A percentile compares a stretch with the other conserved stretches of the same genome.
Evolutionary conservation across 345 rosid genomes (phyloP).

Genomic region (Carallia brachiata): DNA sequence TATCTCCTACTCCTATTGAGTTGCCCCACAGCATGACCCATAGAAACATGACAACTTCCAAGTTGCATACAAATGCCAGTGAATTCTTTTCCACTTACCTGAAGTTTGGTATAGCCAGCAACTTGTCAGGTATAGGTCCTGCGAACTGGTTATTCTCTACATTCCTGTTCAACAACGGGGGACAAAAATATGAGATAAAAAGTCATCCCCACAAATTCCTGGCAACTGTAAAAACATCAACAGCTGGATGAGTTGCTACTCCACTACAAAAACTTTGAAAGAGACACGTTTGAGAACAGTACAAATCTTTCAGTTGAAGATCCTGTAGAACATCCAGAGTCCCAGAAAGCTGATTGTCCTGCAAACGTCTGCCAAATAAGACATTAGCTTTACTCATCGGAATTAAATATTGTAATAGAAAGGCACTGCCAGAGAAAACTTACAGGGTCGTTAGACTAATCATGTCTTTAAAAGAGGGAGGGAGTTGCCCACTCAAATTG

Average conservation of each 20-base stretch:
- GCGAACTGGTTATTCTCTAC: slow-evolving; percentile 80
- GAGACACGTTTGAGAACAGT: slow-evolving; percentile 33
- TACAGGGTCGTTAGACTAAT: slow-evolving; percentile 71
- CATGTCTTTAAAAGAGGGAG: slow-evolving; percentile 68
- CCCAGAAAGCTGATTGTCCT: slow-evolving; percentile 86
- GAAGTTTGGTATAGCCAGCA: slow-evolving; percentile 69
- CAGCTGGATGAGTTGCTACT: not conserved
- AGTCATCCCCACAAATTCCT: slow-evolving; percentile 7
- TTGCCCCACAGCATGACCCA: slow-evolving; percentile 4
- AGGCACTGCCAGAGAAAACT: slow-evolving; percentile 23
- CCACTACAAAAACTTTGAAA: slow-evolving; percentile 10
- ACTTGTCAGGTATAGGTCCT: slow-evolving; percentile 82
- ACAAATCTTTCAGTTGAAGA: slow-evolving; percentile 86
- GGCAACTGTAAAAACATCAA: not conserved
- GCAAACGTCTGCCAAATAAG: slow-evolving; percentile 67
- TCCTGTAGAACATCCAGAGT: slow-evolving; percentile 77
- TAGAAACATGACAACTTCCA: not conserved
- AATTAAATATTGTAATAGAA: not conserved
- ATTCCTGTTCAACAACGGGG: slow-evolving; percentile 51
- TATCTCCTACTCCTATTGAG: not conserved
- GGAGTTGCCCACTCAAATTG: slow-evolving; percentile 79
- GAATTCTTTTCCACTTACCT: slow-evolving; percentile 38
- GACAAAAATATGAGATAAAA: slow-evolving; percentile 6
- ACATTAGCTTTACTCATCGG: slow-evolving; percentile 28
- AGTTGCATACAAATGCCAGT: not conserved